Evolutionary conservation across 1,139 yeast genomes (phyloP).

Genomic region (Hyphopichia fennica): DNA sequence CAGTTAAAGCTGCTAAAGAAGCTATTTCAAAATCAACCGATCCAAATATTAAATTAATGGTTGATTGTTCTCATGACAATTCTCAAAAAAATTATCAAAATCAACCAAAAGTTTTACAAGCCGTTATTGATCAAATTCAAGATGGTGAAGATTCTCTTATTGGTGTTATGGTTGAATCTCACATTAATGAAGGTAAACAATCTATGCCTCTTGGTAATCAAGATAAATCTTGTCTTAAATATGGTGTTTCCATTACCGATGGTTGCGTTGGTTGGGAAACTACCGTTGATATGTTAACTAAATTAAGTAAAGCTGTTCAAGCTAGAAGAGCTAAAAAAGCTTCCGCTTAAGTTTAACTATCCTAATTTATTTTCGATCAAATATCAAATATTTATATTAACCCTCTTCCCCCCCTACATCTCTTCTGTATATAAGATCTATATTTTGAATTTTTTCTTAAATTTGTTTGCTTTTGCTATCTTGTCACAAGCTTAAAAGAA

Average conservation of each 20-base stretch:
- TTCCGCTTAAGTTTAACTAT: background rate
- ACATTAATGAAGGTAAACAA: slow-evolving; percentile 92
- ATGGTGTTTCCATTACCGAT: slow-evolving; percentile 96
- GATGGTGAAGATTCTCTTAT: slow-evolving; percentile 76
- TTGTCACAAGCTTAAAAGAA: too few relatives aligned
- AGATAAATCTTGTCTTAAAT: slow-evolving; percentile 71
- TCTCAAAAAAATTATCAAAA: slow-evolving; percentile 90
- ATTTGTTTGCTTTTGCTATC: too few relatives aligned
- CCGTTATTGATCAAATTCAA: slow-evolving; percentile 79
- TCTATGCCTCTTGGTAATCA: slow-evolving; percentile 62
- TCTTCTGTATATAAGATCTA: background rate
- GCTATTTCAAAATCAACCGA: slow-evolving; percentile 43
- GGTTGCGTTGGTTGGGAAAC: slow-evolving; percentile 94
- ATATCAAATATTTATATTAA: background rate
- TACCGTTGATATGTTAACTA: slow-evolving; percentile 76
- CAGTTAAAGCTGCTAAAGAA: slow-evolving; percentile 67
- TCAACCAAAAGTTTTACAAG: slow-evolving; percentile 84
- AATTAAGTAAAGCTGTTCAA: slow-evolving; percentile 79
- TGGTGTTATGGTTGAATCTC: slow-evolving; percentile 96
- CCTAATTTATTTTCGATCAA: background rate
- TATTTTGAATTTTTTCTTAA: too few relatives aligned
- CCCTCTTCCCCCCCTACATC: background rate
- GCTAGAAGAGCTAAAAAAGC: slow-evolving; percentile 57
- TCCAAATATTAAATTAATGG: slow-evolving; percentile 61
- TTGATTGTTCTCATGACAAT: slow-evolving; percentile 97